Conservation (phyloP, 2,329 filamentous ascomycete species). For the Neofusicoccum kwambonambiense region DNA sequence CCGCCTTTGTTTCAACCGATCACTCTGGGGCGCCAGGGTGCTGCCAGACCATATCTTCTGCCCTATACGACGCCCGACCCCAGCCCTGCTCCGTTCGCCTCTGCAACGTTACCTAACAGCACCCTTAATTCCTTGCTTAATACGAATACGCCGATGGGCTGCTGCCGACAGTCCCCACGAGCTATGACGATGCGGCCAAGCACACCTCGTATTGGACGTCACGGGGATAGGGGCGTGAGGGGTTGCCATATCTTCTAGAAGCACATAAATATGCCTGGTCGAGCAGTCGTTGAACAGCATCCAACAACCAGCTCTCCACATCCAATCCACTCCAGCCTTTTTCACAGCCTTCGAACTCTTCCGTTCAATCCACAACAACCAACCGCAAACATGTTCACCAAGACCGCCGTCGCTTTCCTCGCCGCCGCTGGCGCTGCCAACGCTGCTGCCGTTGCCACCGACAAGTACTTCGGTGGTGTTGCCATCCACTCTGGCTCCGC, state of each 20-base stretch:
- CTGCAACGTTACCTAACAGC: neutral
- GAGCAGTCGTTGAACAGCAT: neutral
- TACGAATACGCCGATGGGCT: neutral
- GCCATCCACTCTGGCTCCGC: constrained; percentile 50
- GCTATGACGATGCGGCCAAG: constrained; percentile 10
- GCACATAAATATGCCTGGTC: neutral
- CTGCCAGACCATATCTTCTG: neutral
- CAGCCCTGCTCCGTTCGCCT: neutral
- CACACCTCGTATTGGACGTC: neutral
- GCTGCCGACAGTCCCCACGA: neutral
- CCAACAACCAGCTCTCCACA: constrained; percentile 11
- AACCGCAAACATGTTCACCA: constrained; percentile 32
- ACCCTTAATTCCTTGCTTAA: neutral
- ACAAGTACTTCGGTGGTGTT: constrained; percentile 49
- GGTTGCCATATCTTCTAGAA: neutral
- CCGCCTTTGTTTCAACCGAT: neutral
- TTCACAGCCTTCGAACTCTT: constrained; percentile 9
- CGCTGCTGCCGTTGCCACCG: constrained; percentile 29
- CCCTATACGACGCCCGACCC: neutral
- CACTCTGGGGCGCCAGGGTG: neutral
- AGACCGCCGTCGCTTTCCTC: constrained; percentile 19
- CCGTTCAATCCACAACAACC: constrained; percentile 17
- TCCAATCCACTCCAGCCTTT: neutral
- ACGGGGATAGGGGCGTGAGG: neutral
- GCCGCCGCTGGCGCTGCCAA: constrained; percentile 35